These are phyloP conservation scores for Ramaria rubella DNA, from an alignment of 768 basidiomycete genomes.

Conservation along the genomic window DNA sequence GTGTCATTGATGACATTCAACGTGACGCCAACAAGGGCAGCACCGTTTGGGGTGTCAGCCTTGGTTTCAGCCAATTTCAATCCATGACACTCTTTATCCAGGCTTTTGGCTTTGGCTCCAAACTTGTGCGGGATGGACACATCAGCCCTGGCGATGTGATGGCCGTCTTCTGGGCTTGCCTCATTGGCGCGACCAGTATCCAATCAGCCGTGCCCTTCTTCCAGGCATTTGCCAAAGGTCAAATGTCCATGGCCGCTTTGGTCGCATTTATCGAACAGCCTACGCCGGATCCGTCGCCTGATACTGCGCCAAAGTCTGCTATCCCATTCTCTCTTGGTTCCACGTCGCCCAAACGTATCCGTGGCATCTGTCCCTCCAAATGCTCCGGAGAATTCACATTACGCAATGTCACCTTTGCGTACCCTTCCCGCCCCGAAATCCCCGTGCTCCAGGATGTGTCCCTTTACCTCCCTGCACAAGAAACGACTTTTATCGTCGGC, in stretches of 20 bases:
- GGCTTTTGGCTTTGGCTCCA: conserved; percentile 93
- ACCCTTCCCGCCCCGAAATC: conserved; percentile 61
- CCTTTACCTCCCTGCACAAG: conserved; percentile 63
- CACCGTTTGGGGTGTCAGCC: conserved; percentile 68
- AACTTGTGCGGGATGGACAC: conserved; percentile 75
- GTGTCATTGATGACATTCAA: conserved; percentile 10
- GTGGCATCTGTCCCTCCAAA: conserved; percentile 54
- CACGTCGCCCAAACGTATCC: neutral
- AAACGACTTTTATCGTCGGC: conserved; percentile 77
- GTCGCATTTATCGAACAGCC: conserved; percentile 50
- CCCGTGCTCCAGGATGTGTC: conserved; percentile 53
- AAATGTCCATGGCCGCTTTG: conserved; percentile 68
- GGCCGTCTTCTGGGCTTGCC: conserved; percentile 97
- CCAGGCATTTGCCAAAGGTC: conserved; percentile 74
- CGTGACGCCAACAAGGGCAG: neutral
- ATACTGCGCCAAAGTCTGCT: neutral
- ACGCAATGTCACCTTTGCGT: conserved; percentile 56
- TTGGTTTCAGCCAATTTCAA: conserved; percentile 68
- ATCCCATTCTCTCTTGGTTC: neutral
- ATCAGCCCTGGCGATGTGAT: conserved; percentile 73
- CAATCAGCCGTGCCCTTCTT: conserved; percentile 83
- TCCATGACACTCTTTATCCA: conserved; percentile 92
- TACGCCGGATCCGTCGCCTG: conserved; percentile 13
- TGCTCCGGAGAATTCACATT: conserved; percentile 70
- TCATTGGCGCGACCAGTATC: conserved; percentile 82